phyloP scores from a whole-genome alignment of 768 basidiomycete genomes.

The Panus rudis region DNA sequence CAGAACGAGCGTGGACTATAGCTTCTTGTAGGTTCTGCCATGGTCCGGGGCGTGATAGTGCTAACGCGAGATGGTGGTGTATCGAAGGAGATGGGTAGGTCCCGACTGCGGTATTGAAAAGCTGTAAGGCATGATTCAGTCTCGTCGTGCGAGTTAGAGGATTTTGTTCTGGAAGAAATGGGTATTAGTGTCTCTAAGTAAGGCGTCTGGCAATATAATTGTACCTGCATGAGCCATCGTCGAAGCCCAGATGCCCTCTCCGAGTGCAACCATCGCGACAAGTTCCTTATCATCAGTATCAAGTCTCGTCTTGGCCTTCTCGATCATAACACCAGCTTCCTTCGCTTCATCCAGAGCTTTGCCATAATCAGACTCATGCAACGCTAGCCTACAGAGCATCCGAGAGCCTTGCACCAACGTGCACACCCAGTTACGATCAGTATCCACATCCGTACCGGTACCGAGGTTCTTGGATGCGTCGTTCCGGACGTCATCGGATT shows the following conservation, averaged over 20 bases:
- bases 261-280: constrained; percentile 52
- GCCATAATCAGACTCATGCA: constrained; percentile 17
- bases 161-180: constrained; percentile 50
- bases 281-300: constrained; percentile 42
- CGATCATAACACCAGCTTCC: constrained; percentile 56
- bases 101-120: constrained; percentile 43
- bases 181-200: background rate
- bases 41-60: constrained; percentile 57
- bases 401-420: constrained; percentile 71
- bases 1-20: constrained; percentile 54
- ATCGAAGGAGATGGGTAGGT: constrained; percentile 46
- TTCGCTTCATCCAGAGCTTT: constrained; percentile 44
- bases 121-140: constrained; percentile 48
- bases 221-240: constrained; percentile 65
- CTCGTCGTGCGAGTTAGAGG: constrained; percentile 50
- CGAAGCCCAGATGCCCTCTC: constrained; percentile 68
- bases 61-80: constrained; percentile 78
- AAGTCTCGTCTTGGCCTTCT: constrained; percentile 52
- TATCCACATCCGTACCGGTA: constrained; percentile 34
- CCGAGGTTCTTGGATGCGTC: constrained; percentile 17
- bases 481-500: constrained; percentile 4
- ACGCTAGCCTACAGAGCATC: constrained; percentile 58
- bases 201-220: background rate
- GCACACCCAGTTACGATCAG: constrained; percentile 66
- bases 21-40: constrained; percentile 63